A percentile compares a stretch with the other conserved stretches of the same genome.
phyloP scores from a whole-genome alignment of 495 filamentous ascomycete species.

The Podospora pseudocomata region DNA sequence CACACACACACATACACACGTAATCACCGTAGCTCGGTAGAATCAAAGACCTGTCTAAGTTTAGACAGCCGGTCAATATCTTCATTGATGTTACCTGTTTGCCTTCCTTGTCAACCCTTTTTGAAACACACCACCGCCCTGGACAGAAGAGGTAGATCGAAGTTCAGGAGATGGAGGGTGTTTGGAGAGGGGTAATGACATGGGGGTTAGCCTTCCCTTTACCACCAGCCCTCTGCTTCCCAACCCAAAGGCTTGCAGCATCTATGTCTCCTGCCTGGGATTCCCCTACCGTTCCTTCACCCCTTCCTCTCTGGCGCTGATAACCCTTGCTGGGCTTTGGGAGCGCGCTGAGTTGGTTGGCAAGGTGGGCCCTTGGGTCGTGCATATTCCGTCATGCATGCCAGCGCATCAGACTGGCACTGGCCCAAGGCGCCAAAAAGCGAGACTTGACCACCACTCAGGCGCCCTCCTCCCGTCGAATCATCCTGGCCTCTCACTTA shows the following conservation, averaged over 20 bases:
- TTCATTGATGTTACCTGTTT: not conserved
- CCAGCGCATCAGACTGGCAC: slow-evolving; percentile 51
- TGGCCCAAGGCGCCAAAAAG: slow-evolving; percentile 46
- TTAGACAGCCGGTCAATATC: not conserved
- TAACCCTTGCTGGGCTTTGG: slow-evolving; percentile 23
- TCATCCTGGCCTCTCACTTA: slow-evolving; percentile 37
- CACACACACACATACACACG: not conserved
- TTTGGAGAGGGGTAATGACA: not conserved
- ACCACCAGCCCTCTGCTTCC: not conserved
- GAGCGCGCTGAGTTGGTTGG: slow-evolving; percentile 36
- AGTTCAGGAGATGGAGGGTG: not conserved
- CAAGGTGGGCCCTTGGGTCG: slow-evolving; percentile 46
- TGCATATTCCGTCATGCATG: slow-evolving; percentile 59
- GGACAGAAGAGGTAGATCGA: not conserved
- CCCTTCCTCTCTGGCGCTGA: slow-evolving; percentile 20
- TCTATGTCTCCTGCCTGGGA: not conserved
- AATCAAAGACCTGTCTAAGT: not conserved
- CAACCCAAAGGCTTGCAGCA: slow-evolving; percentile 9
- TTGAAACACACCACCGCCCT: not conserved
- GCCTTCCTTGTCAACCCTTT: not conserved
- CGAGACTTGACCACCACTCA: slow-evolving; percentile 37
- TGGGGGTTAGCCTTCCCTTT: not conserved
- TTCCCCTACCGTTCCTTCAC: slow-evolving; percentile 1
- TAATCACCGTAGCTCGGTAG: not conserved
- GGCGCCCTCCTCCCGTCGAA: slow-evolving; percentile 31